Evolutionary conservation across 148 eudicot genomes (phyloP), one percentile per base, ranked within the genome.

Genomic region (Heliosperma pusillum): DNA sequence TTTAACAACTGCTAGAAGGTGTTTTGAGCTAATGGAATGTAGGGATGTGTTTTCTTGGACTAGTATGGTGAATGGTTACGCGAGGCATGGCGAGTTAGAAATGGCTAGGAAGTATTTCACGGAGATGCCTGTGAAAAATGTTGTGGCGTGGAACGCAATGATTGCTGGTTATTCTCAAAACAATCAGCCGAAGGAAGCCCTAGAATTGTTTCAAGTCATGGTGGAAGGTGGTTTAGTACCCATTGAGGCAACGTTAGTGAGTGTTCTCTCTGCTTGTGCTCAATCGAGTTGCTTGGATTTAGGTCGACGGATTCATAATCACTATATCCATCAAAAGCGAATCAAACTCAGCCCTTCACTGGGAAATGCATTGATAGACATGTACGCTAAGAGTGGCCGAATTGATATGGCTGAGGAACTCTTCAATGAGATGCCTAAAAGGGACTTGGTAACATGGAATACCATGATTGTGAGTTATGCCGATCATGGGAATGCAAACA

Each of bases 41-140:
- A 85, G 68, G 83, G 92, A 88, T 84, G 87, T 87, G 7, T 90
- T 88, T 69, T 84, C 96, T 5, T 88, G 96, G 96, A 90, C 96
- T 30, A 88, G 85, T 74, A 85, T 90, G 90, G 86, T 90, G 6
- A 78, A 85, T 66, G 92, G 89, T 57, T 86, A 72, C 81, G 89
- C 89, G 4, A 88, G 80, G 62, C 76, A 69, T 74, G 88, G 90
- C 24, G 85, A 84, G 24, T 71, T 87, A 55, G 81, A 81, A 55
- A 44, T 83, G 70, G 93, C 91, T 26, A 79, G 85, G 74, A 84
- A 80, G 79, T 73, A 27, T 27, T 89, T 89, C 44, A 76, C 83
- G 79, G 87, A 83, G 67, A 87, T 87, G 89, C 93, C 93, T 4
- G 33, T 22, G 79, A 87, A 85, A 72, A 89, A 87, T 83, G 82